Evolutionary conservation across 495 filamentous ascomycete genomes (phyloP).

Genomic region (Entonaema liquescens): DNA sequence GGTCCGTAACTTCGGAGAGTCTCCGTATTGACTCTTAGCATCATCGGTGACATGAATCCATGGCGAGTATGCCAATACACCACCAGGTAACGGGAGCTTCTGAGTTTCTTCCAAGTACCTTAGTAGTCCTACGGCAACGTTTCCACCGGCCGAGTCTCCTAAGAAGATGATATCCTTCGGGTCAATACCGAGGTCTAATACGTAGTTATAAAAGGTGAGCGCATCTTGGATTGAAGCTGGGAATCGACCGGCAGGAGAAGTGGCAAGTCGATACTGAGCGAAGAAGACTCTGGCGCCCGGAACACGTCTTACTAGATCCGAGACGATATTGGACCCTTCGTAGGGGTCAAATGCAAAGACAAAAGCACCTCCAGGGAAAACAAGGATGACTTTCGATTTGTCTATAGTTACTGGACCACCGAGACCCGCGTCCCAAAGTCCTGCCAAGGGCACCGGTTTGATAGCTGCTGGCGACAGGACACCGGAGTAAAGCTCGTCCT

Average conservation of each 20-base stretch:
- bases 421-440: background rate
- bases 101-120: background rate
- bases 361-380: background rate
- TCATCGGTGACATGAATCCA: background rate
- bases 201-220: background rate
- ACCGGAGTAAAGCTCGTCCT: background rate
- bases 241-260: background rate
- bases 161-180: background rate
- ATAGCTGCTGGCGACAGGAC: background rate
- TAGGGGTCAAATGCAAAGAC: background rate
- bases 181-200: background rate
- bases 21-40: background rate
- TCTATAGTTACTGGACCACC: background rate
- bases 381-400: background rate
- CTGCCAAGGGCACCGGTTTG: background rate
- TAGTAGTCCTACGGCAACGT: background rate
- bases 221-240: background rate
- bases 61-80: background rate
- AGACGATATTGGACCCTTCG: background rate
- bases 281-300: background rate
- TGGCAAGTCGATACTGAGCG: background rate
- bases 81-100: background rate
- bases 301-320: background rate
- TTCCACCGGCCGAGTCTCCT: background rate
- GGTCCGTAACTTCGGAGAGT: background rate